Percentiles rank a stretch among this genome's conserved stretches.
These are phyloP conservation scores for Trichoderma atroviride DNA, from an alignment of 2,329 filamentous ascomycete genomes.

Conservation along the genomic window DNA sequence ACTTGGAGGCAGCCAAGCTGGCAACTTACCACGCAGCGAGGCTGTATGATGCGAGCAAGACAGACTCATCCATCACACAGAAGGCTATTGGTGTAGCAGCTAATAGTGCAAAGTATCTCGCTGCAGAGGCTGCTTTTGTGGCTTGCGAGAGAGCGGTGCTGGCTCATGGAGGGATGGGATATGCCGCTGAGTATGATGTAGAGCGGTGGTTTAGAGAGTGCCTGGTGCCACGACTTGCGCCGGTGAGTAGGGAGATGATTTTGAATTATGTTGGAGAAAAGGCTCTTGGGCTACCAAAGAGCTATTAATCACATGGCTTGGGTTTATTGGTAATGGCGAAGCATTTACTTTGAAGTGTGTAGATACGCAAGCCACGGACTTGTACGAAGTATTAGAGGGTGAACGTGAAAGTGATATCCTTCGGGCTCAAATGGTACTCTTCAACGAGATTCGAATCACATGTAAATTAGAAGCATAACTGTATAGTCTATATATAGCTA, in stretches of 20 bases:
- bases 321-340: neutral
- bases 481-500: neutral
- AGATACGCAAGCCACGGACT: neutral
- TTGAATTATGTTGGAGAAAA: slow-evolving; percentile 73
- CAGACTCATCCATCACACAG: slow-evolving; percentile 54
- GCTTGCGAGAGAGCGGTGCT: slow-evolving; percentile 64
- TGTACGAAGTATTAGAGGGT: neutral
- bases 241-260: slow-evolving; percentile 73
- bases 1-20: slow-evolving; percentile 65
- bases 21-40: slow-evolving; percentile 67
- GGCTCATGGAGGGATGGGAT: slow-evolving; percentile 66
- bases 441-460: neutral
- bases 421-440: neutral
- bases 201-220: slow-evolving; percentile 68
- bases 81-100: slow-evolving; percentile 65
- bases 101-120: slow-evolving; percentile 72
- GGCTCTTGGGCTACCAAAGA: slow-evolving; percentile 66
- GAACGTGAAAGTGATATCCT: neutral
- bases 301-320: slow-evolving; percentile 53
- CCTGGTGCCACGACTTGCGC: slow-evolving; percentile 65
- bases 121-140: slow-evolving; percentile 64
- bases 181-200: slow-evolving; percentile 66
- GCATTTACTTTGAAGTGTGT: neutral
- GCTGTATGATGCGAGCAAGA: slow-evolving; percentile 59
- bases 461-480: neutral